Conservation (phyloP, 73 alveolate genomes). For the Paraurostyla sp. region DNA sequence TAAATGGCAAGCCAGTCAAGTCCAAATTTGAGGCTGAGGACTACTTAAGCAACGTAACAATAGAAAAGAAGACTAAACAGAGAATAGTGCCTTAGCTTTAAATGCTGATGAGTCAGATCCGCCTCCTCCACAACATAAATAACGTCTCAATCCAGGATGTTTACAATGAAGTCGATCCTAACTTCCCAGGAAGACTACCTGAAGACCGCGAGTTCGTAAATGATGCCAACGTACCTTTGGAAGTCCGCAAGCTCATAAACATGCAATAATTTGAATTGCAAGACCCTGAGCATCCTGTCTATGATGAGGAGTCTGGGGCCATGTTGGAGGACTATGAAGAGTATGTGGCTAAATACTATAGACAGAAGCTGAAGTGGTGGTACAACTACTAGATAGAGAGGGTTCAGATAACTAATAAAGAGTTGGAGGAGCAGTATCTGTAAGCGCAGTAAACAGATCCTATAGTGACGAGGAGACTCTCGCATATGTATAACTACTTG, state of each 20-base stretch:
- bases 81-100: not conserved
- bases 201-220: not conserved
- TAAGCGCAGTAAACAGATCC: not conserved
- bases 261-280: not conserved
- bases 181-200: not conserved
- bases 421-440: not conserved
- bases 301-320: not conserved
- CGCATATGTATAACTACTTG: constrained; percentile 38
- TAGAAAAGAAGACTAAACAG: too few relatives aligned
- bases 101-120: not conserved
- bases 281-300: not conserved
- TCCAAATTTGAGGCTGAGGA: too few relatives aligned
- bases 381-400: not conserved
- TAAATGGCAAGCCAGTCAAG: too few relatives aligned
- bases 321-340: constrained; percentile 19
- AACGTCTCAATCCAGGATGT: not conserved
- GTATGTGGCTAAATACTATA: constrained; percentile 1
- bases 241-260: not conserved
- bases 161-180: not conserved
- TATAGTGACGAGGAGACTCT: not conserved
- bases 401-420: not conserved
- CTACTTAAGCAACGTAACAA: too few relatives aligned
- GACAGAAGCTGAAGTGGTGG: constrained; percentile 27
- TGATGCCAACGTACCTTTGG: not conserved
- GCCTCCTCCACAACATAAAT: not conserved